Conservation (phyloP, 495 filamentous ascomycete genomes). For the Thozetella sp. region DNA sequence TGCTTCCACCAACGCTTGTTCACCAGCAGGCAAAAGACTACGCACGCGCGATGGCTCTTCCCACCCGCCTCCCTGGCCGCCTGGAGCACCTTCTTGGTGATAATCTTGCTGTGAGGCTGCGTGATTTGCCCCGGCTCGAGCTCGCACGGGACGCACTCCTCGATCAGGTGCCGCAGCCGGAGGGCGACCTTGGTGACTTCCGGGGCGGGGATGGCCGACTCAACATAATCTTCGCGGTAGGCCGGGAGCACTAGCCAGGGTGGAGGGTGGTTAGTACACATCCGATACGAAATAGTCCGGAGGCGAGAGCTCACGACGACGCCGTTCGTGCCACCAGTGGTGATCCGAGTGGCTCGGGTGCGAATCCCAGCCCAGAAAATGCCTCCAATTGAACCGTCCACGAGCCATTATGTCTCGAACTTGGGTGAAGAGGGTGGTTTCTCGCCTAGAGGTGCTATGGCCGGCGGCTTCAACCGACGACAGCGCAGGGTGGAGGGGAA, state of each 20-base stretch:
- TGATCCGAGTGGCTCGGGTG: slow-evolving; percentile 29
- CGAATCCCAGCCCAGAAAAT: slow-evolving; percentile 43
- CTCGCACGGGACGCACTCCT: slow-evolving; percentile 86
- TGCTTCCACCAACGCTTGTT: slow-evolving; percentile 90
- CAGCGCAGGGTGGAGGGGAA: too few relatives aligned
- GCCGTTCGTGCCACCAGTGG: slow-evolving; percentile 35
- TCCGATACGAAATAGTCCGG: slow-evolving; percentile 2
- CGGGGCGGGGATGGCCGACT: slow-evolving; percentile 64
- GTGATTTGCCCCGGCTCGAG: slow-evolving; percentile 73
- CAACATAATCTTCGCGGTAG: slow-evolving; percentile 48
- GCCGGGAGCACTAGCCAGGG: slow-evolving; percentile 60
- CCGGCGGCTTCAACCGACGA: too few relatives aligned
- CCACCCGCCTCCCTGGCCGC: slow-evolving; percentile 83
- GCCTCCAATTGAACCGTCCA: slow-evolving; percentile 30
- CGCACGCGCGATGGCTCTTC: slow-evolving; percentile 70
- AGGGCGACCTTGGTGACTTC: slow-evolving; percentile 88
- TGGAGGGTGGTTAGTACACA: slow-evolving; percentile 14
- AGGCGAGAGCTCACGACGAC: slow-evolving; percentile 31
- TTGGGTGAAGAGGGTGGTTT: too few relatives aligned
- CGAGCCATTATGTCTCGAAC: slow-evolving; percentile 20
- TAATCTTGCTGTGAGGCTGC: slow-evolving; percentile 77
- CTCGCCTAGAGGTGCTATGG: too few relatives aligned
- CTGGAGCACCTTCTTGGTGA: slow-evolving; percentile 75
- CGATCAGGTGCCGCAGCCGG: slow-evolving; percentile 87
- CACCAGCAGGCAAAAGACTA: slow-evolving; percentile 82